A percentile compares a stretch with the other conserved stretches of the same genome.
Evolutionary conservation across 139 green algal genomes (phyloP).

Genomic region (Volvox africanus): DNA sequence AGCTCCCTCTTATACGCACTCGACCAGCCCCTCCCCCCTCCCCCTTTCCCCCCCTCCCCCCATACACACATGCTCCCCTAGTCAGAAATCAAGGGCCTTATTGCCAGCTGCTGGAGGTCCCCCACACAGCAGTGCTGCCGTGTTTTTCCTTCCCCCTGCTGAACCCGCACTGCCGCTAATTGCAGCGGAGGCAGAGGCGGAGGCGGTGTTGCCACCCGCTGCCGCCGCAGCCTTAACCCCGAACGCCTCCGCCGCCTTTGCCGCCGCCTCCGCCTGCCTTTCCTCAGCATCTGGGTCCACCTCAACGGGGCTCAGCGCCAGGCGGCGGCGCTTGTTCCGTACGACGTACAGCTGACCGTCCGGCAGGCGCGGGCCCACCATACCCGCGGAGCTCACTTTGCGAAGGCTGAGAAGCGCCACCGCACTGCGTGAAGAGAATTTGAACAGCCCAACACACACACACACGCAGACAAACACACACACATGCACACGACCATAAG

Average conservation of each 20-base stretch:
- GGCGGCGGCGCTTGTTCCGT: conserved; percentile 67
- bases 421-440: conserved; percentile 70
- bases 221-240: neutral
- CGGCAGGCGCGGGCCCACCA: conserved; percentile 54
- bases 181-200: too few relatives aligned
- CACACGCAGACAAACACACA: too few relatives aligned
- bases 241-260: conserved; percentile 11
- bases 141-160: conserved; percentile 1
- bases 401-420: conserved; percentile 74
- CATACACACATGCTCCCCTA: too few relatives aligned
- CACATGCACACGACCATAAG: too few relatives aligned
- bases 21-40: too few relatives aligned
- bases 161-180: neutral
- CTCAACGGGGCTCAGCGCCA: conserved; percentile 73
- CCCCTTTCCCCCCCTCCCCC: too few relatives aligned
- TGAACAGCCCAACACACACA: too few relatives aligned
- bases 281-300: conserved; percentile 76
- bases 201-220: neutral
- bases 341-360: conserved; percentile 73
- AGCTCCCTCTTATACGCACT: too few relatives aligned
- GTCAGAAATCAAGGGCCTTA: conserved; percentile 55
- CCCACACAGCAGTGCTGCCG: conserved; percentile 48
- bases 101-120: conserved; percentile 28
- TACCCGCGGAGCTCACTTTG: conserved; percentile 67
- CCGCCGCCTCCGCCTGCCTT: conserved; percentile 42